These are phyloP conservation scores for Ophiostoma piceae DNA, from an alignment of 2,329 filamentous ascomycete genomes.

Conservation along the genomic window DNA sequence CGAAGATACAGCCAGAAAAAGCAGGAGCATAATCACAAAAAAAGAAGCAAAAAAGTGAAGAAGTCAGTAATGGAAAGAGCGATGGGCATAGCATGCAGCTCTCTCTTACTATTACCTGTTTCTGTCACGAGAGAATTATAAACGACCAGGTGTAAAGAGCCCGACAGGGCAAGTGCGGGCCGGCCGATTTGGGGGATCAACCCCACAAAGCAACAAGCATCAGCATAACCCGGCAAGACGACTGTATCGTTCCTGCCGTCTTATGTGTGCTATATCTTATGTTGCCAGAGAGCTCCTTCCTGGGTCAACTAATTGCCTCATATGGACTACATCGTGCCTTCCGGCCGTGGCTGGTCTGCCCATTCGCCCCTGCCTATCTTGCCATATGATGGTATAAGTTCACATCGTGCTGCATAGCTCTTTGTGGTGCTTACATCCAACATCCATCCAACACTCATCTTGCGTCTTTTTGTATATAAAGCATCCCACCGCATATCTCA, in stretches of 20 bases:
- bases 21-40: neutral
- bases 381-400: neutral
- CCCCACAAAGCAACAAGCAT: neutral
- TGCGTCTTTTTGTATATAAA: neutral
- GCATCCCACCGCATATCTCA: neutral
- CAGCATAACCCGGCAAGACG: neutral
- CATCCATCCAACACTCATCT: neutral
- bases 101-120: neutral
- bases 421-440: neutral
- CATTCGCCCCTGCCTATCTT: neutral
- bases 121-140: neutral
- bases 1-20: neutral
- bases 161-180: slow-evolving; percentile 16
- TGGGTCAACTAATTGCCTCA: slow-evolving; percentile 23
- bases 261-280: neutral
- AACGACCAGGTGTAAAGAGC: neutral
- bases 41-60: neutral
- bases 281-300: slow-evolving; percentile 8
- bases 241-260: neutral
- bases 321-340: slow-evolving; percentile 16
- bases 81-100: neutral
- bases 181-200: neutral
- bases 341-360: neutral
- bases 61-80: neutral
- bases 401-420: neutral